Evolutionary conservation across 768 basidiomycete species (phyloP), one percentile per base, ranked within the genome.

Genomic region (Panellus pusillus): DNA sequence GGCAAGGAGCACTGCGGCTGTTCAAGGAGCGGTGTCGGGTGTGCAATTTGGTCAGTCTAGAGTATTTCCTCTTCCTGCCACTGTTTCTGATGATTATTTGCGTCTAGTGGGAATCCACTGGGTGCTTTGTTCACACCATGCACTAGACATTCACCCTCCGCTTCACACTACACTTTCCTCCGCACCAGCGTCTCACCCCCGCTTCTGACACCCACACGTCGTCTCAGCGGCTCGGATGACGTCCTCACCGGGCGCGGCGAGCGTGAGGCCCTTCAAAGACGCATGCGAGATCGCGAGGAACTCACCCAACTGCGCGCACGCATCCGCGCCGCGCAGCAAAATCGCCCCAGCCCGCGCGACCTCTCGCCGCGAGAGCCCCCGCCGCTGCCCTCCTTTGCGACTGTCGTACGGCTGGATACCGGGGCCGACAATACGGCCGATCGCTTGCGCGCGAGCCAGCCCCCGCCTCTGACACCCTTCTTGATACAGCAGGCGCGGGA

Each of bases 111-210:
- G n/a, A 40, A 17, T 40, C 39, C 39, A 3, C 39, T 35, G 39
- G 14, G 12, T 24, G 17, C 17, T 52, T 42, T 52, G 9, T 61
- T 57, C 36, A 47, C 44, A 9, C 59, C 59, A 1, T 61, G 59
- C 29, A 4, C 44, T 29, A 28, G 59, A 47, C 59, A 57, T 32
- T 0, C 50, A 28, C 49, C 44, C 14, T 50, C 59, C 6, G 13
- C 48, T 1, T 28, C 54, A 6, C 59, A 56, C 41, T 61, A 61
- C 52, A 56, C 52, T 4, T 61, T 61, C 48, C 51, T 61, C 44
- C 48, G 40, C 44, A 17, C 43, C 4, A 40, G 47, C n/a, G 59
- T 61, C 28, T 61, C 59, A 0, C 59, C 59, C n/a, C 55, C 55
- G 6, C 52, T 57, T 5, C 58, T 54, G 2, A 9, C 9, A 9